Evolutionary conservation across 305 asterid genomes (phyloP), one percentile per base, ranked within the genome.

Genomic region (Caryopteris hybrid): DNA sequence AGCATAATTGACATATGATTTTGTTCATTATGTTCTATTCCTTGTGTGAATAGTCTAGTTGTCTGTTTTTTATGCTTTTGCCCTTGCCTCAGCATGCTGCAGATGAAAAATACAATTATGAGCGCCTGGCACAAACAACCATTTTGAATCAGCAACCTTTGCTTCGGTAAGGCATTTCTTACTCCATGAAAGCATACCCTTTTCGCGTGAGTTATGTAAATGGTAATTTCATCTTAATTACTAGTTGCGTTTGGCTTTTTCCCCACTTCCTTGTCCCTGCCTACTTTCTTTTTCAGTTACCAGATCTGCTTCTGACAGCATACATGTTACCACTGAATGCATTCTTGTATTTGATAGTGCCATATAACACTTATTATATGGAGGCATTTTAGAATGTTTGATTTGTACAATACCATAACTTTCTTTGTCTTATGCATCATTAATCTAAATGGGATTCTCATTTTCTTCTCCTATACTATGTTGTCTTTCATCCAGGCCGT

Each of bases 61-160:
- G 50, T 14, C 17, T 17, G 55, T 69, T 45, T 65, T 8, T 41
- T 61, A 21, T 69, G 66, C 34, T 36, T 67, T 74, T 76, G 56
- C 71, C 62, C 60, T 74, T 78, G 64, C 69, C 62, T 65, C 91
- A 95, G 99, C 99, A 95, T 81, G 99, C 99, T 55, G 98, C 99
- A 77, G 99, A 95, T 74, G 99, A 95, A 87, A 95, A 95, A 72
- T 86, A 88, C 78, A 95, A 95, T 70, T 95, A 78, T 71, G 98
- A 95, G 84, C 85, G 77, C 56, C 74, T 95, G 75, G 85, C 99
- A 14, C 88, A 69, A 72, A 77, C 98, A 61, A 95, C 99, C 69
- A 72, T 95, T 76, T 73, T 95, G 78, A 95, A 92, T 73, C 99
- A 95, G 83, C 99, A 95, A 68, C 99, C 99, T 74, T 84, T 95